Evolutionary conservation across 2,329 filamentous ascomycete species (phyloP).

Genomic region (Neopestalotiopsis sp.): DNA sequence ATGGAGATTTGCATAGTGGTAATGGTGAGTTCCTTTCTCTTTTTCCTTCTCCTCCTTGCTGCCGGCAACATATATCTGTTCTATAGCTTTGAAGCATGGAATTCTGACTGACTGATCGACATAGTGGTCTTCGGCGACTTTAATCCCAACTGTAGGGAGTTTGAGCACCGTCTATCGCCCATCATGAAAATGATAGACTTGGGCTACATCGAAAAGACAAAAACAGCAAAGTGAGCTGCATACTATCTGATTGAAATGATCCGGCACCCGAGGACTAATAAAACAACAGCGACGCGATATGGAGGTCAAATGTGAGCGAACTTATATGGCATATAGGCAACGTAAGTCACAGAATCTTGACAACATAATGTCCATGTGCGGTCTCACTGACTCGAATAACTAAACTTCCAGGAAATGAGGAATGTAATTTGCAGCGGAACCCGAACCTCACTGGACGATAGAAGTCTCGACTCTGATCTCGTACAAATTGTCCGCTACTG

Average conservation of each 20-base stretch:
- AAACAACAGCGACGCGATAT: background rate
- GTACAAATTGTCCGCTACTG: background rate
- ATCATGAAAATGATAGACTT: slow-evolving; percentile 18
- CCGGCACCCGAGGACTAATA: background rate
- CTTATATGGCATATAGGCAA: background rate
- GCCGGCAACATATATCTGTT: background rate
- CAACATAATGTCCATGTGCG: background rate
- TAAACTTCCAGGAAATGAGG: background rate
- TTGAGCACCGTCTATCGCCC: slow-evolving; percentile 14
- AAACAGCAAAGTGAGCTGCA: slow-evolving; percentile 1
- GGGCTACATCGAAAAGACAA: background rate
- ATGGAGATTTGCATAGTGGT: background rate
- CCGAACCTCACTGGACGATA: too few species aligned
- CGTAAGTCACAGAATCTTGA: background rate
- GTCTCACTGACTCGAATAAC: too few species aligned
- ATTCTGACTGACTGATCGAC: background rate
- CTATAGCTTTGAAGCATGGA: background rate
- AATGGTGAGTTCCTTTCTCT: background rate
- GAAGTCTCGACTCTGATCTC: slow-evolving; percentile 7
- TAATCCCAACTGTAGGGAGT: background rate
- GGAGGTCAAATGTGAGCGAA: background rate
- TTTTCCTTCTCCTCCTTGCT: background rate
- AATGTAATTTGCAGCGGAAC: background rate
- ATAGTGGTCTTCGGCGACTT: slow-evolving; percentile 17
- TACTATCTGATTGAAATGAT: too few species aligned